Evolutionary conservation across 2,329 filamentous ascomycete genomes (phyloP), one percentile per base, ranked within the genome.

Genomic region (Aspergillus amoenus): DNA sequence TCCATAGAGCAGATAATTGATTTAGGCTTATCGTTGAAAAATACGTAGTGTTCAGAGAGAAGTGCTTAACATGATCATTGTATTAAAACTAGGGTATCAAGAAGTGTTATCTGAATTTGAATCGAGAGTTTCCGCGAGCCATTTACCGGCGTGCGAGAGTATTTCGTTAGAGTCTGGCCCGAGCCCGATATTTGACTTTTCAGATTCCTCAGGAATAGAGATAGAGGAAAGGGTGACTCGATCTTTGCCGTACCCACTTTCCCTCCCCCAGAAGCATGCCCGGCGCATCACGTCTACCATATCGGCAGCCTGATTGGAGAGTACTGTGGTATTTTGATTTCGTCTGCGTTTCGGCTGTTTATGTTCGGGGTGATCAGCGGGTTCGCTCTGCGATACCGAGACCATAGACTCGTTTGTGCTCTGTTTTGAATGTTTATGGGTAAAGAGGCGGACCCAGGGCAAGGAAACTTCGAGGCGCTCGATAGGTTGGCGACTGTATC

Each of bases 251-350:
- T 73, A 67, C 0, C 74, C 72, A 45, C 71, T 75, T 58, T 76
- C 75, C 5, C 71, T 67, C 0, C 74, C 76, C 67, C 71, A 77
- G 57, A 79, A 78, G 61, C 77, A 79, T 3, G 76, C 76, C 30
- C 70, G 64, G 5, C 69, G 73, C 74, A 79, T 73, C 9, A 73
- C 60, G 40, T 73, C 70, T 1, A 73, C 73, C 70, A 79, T 73
- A 52, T 79, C 76, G 22, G 65, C 62, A 5, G 70, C 72, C 60
- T 79, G 77, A 0, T 60, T 63, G 1, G 65, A 68, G 44, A 78
- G 64, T 11, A 79, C 66, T 0, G 68, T 72, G 32, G 58, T n/a
- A 34, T 34, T 39, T 22, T 12, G 37, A 1, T 15, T 37, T 7
- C 40, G 27, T n/a, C 13, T 50, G 21, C 51, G 17, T 18, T 18